Base-by-base conservation (phyloP, 2,329 filamentous ascomycete genomes). In the Talaromyces sp. region DNA sequence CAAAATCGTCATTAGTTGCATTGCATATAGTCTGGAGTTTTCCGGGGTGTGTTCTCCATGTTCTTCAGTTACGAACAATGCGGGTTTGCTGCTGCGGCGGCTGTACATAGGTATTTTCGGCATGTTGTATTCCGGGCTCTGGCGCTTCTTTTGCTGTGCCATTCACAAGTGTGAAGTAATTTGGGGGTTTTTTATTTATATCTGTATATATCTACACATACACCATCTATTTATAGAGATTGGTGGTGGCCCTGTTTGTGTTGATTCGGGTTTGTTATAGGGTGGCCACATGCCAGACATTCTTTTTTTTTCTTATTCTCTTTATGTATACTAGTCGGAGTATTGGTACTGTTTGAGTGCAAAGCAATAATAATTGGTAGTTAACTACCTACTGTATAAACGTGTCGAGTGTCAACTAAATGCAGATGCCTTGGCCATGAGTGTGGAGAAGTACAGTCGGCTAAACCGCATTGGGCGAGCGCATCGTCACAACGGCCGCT, bases 391-490 rank as follows among this genome's bases (percentile, higher is more conserved):
- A n/a, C n/a, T n/a, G n/a, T n/a, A n/a, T n/a, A n/a, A n/a, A n/a
- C n/a, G n/a, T n/a, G n/a, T n/a, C n/a, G n/a, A n/a, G n/a, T n/a
- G n/a, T n/a, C n/a, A n/a, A n/a, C n/a, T n/a, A n/a, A 24, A 55
- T 21, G 53, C 8, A 49, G 56, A 58, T 60, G 58, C 58, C 58
- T 56, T 32, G 19, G 8, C 38, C 58, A 21, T 46, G 35, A 53
- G 49, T 29, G 26, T 27, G 26, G 26, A 27, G 26, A 35, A 19
- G 11, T 5, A 31, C 29, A 24, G 43, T 17, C 43, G 35, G 56
- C 59, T 63, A 63, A 63, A 50, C 62, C 61, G 35, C 54, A 62
- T 62, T 62, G 58, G 60, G 61, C 32, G 54, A 55, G 50, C 58
- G 38, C 62, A 59, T 62, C 62, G 59, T 61, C 59, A 61, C 57